Conservation (phyloP, 2,329 filamentous ascomycete genomes). For the Epichloe glyceriae region DNA sequence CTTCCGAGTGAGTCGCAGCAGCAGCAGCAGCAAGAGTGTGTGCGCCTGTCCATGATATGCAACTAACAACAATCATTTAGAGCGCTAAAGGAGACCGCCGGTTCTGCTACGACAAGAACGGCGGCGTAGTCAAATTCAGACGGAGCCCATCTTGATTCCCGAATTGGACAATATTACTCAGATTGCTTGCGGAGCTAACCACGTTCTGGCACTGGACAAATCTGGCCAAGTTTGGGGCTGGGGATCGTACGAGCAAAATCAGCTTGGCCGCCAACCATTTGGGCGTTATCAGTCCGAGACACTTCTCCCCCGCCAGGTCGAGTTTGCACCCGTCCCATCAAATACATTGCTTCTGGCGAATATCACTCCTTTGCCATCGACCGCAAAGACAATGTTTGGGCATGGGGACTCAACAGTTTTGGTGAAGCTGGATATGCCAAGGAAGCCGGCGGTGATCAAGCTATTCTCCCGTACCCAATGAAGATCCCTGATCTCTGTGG, state of each 20-base stretch:
- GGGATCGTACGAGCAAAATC: slow-evolving; percentile 58
- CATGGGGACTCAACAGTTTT: slow-evolving; percentile 82
- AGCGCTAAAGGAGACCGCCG: slow-evolving; percentile 3
- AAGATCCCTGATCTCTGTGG: slow-evolving; percentile 51
- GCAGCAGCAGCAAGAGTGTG: slow-evolving; percentile 19
- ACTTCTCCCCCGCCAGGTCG: slow-evolving; percentile 47
- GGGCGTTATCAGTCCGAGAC: slow-evolving; percentile 50
- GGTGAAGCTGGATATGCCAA: slow-evolving; percentile 59
- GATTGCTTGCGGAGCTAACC: slow-evolving; percentile 56
- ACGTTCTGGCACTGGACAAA: slow-evolving; percentile 54
- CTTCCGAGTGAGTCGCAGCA: slow-evolving; percentile 45
- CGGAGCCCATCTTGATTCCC: slow-evolving; percentile 40
- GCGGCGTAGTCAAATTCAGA: slow-evolving; percentile 29
- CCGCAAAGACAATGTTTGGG: slow-evolving; percentile 56
- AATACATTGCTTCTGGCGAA: slow-evolving; percentile 46
- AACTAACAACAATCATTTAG: slow-evolving; percentile 2
- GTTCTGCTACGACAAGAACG: slow-evolving; percentile 44
- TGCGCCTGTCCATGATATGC: slow-evolving; percentile 18
- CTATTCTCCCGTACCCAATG: slow-evolving; percentile 59
- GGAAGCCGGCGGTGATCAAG: slow-evolving; percentile 39
- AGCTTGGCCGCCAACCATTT: slow-evolving; percentile 46
- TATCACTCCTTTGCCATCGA: slow-evolving; percentile 77
- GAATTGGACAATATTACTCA: slow-evolving; percentile 53
- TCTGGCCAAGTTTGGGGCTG: slow-evolving; percentile 55
- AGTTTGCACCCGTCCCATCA: slow-evolving; percentile 44